A percentile compares a stretch with the other conserved stretches of the same genome.
Conservation (phyloP, 495 filamentous ascomycete genomes). For the Penicillium paradoxum region DNA sequence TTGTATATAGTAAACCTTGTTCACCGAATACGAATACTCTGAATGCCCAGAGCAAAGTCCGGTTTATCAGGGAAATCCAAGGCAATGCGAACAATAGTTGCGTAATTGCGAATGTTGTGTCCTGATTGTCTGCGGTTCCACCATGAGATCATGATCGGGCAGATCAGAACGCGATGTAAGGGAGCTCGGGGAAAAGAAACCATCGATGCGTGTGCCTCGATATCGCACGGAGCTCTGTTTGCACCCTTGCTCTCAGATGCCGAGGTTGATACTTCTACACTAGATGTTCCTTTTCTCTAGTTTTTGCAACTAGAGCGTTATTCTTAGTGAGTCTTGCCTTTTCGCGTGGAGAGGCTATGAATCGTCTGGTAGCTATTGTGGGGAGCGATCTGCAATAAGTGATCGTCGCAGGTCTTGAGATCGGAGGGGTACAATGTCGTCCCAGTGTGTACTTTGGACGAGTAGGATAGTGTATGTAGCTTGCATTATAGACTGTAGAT, state of each 20-base stretch:
- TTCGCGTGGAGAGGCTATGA: neutral
- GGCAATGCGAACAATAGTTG: neutral
- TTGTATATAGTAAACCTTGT: neutral
- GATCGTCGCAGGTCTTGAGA: neutral
- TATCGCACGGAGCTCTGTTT: neutral
- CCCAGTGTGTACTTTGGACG: too few species aligned
- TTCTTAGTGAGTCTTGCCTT: neutral
- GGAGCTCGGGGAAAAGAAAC: neutral
- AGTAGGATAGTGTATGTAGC: neutral
- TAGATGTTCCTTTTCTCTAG: neutral
- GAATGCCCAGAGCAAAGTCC: neutral
- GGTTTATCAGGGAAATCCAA: neutral
- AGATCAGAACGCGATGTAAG: slow-evolving; percentile 11
- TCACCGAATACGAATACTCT: neutral
- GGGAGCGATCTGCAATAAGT: neutral
- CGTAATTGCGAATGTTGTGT: neutral
- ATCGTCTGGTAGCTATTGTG: neutral
- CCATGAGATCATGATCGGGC: slow-evolving; percentile 11
- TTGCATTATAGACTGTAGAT: neutral
- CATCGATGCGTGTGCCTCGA: neutral
- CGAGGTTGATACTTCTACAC: neutral
- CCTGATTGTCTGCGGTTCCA: neutral
- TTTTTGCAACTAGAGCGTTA: neutral
- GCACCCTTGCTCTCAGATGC: neutral
- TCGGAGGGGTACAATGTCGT: too few species aligned